Evolutionary conservation across 257 asterid species (phyloP).

Genomic region (Agastache rugosa): DNA sequence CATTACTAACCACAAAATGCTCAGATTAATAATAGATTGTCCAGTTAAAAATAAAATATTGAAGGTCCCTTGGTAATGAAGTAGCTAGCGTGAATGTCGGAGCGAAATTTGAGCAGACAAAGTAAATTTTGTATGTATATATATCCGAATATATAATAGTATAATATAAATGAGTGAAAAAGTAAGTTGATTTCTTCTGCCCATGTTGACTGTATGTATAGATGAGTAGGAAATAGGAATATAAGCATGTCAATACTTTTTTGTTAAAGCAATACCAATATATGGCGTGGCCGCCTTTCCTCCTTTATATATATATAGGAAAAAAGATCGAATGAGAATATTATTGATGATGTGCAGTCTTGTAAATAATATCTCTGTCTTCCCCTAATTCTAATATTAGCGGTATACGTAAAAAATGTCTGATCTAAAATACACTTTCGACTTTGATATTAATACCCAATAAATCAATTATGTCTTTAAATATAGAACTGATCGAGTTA

Average conservation of each 20-base stretch:
- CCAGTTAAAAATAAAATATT: conserved; percentile 10
- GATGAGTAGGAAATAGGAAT: conserved; percentile 29
- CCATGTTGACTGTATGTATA: conserved; percentile 39
- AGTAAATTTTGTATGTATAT: neutral
- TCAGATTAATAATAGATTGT: conserved; percentile 19
- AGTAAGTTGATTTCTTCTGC: conserved; percentile 28
- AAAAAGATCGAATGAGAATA: no score
- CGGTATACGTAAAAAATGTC: no score
- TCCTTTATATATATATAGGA: no score
- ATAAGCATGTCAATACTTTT: conserved; percentile 32
- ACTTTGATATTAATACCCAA: no score
- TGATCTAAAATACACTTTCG: no score
- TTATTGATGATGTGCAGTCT: no score
- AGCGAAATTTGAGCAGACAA: conserved; percentile 28
- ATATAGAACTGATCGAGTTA: no score
- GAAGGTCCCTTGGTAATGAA: conserved; percentile 33
- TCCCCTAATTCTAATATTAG: no score
- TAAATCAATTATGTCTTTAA: no score
- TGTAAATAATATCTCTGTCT: no score
- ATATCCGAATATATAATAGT: neutral
- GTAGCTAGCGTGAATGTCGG: conserved; percentile 55
- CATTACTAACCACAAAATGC: conserved; percentile 33
- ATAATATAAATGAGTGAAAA: conserved; percentile 12
- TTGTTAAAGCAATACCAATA: conserved; percentile 40
- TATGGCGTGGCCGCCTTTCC: neutral